These are phyloP conservation scores for Venturia carpophila DNA, from an alignment of 2,329 filamentous ascomycete genomes.

Conservation along the genomic window DNA sequence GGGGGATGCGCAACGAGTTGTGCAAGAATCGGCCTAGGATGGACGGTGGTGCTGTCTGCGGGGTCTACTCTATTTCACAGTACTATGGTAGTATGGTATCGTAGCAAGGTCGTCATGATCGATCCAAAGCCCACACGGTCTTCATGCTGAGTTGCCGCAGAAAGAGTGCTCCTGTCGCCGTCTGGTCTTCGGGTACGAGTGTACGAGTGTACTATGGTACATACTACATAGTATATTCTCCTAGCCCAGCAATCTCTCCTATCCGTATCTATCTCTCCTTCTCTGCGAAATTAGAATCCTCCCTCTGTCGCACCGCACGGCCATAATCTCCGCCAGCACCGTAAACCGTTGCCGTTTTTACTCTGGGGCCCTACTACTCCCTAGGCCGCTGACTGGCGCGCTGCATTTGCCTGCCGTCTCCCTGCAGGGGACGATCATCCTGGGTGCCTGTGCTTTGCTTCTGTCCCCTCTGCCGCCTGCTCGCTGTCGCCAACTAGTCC, in stretches of 20 bases:
- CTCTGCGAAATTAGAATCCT: not conserved
- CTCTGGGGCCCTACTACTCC: not conserved
- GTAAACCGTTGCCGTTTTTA: slow-evolving; percentile 2
- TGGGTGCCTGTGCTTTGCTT: not conserved
- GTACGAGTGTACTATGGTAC: not conserved
- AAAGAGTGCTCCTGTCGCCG: not conserved
- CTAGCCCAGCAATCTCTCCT: not conserved
- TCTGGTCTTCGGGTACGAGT: not conserved
- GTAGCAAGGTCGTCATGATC: not conserved
- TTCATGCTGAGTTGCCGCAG: not conserved
- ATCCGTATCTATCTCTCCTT: not conserved
- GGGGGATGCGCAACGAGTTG: not conserved
- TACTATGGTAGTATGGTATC: too few species aligned
- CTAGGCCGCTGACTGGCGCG: not conserved
- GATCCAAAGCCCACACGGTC: not conserved
- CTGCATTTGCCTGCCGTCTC: not conserved
- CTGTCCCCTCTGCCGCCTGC: not conserved
- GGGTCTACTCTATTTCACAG: not conserved
- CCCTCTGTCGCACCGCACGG: not conserved
- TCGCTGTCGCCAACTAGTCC: not conserved
- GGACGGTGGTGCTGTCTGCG: not conserved
- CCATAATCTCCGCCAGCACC: slow-evolving; percentile 8
- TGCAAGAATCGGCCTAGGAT: not conserved
- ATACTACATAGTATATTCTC: too few species aligned
- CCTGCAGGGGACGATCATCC: not conserved